Evolutionary conservation across 164 flowering plant genomes (phyloP).

Genomic region (Chimonanthus praecox): DNA sequence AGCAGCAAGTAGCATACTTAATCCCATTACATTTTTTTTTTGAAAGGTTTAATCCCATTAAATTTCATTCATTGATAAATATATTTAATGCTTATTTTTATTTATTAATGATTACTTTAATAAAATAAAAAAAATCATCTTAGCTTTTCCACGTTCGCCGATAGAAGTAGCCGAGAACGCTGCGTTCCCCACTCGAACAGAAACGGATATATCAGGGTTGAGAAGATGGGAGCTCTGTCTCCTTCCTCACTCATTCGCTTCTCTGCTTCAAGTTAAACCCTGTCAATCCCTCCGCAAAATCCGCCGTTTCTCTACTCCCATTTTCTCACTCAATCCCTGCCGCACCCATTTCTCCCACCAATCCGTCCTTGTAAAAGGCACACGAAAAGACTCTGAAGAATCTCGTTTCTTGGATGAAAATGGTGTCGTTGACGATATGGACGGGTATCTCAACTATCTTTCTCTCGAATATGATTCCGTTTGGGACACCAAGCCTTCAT

Average conservation of each 20-base stretch:
- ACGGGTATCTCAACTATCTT: constrained; percentile 73
- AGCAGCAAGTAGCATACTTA: too few species aligned
- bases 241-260: constrained; percentile 19
- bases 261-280: not conserved
- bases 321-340: constrained; percentile 7
- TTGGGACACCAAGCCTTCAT: constrained; percentile 98
- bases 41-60: too few species aligned
- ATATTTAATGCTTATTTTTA: too few species aligned
- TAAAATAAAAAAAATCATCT: too few species aligned
- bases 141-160: too few species aligned
- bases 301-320: constrained; percentile 25
- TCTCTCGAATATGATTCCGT: constrained; percentile 97
- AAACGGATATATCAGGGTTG: constrained; percentile 4
- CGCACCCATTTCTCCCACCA: constrained; percentile 7
- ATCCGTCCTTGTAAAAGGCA: constrained; percentile 16
- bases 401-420: constrained; percentile 52
- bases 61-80: too few species aligned
- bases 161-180: too few species aligned
- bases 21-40: too few species aligned
- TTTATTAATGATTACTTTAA: too few species aligned
- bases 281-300: constrained; percentile 11
- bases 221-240: constrained; percentile 25
- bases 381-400: constrained; percentile 19
- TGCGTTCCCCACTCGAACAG: not conserved
- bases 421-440: constrained; percentile 79